phyloP scores from a whole-genome alignment of 2,329 filamentous ascomycete species.

The Dichotomopilus funicola region DNA sequence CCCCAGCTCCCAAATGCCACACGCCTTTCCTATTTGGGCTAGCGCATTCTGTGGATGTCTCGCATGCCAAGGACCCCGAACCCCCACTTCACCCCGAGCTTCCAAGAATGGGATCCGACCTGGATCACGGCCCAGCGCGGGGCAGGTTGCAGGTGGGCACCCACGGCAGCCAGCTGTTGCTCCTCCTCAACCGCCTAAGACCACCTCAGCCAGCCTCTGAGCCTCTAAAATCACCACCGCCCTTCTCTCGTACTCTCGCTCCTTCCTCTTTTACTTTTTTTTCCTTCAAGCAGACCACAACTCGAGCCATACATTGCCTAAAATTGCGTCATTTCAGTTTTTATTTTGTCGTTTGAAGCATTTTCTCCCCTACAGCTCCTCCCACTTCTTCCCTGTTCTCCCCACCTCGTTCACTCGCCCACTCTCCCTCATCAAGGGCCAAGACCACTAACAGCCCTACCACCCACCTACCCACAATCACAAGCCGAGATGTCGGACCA shows the following conservation, averaged over 20 bases:
- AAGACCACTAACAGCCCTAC: neutral
- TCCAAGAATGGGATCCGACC: neutral
- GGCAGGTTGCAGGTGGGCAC: neutral
- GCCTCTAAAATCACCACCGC: neutral
- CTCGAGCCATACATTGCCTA: neutral
- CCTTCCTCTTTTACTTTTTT: neutral
- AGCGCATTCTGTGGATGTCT: neutral
- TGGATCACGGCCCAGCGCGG: slow-evolving; percentile 1
- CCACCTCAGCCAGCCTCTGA: neutral
- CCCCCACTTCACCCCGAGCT: slow-evolving; percentile 1
- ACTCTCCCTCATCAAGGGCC: too few relatives aligned
- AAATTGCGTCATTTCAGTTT: neutral
- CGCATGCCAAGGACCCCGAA: slow-evolving; percentile 1
- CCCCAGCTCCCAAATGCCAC: neutral
- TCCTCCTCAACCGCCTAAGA: neutral
- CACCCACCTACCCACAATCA: neutral
- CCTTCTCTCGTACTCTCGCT: neutral
- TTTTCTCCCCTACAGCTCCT: neutral
- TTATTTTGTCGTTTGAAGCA: neutral
- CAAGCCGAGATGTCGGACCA: slow-evolving; percentile 39
- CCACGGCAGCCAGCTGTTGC: too few relatives aligned
- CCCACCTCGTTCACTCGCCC: neutral
- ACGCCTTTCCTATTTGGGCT: neutral
- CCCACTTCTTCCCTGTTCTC: neutral
- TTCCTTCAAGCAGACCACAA: neutral